Percentiles rank a stretch among this genome's conserved stretches.
Conservation (phyloP, 1,139 yeast genomes). For the Lodderomyces metapsilosis region DNA sequence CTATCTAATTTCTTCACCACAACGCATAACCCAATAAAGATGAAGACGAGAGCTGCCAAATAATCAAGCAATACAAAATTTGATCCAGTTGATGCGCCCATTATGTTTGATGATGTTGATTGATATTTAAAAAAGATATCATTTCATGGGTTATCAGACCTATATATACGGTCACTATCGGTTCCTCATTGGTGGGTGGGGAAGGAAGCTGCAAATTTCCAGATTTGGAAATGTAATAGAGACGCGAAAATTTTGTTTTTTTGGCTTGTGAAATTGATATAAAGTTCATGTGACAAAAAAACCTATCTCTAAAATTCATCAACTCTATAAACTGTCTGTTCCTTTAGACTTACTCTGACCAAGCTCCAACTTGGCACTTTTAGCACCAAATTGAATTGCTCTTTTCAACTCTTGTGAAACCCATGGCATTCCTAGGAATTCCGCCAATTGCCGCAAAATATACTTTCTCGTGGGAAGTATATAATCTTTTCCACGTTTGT, state of each 20-base stretch:
- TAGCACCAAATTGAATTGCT: conserved; percentile 95
- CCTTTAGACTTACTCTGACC: conserved; percentile 70
- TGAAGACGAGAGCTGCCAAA: conserved; percentile 13
- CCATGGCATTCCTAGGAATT: conserved; percentile 44
- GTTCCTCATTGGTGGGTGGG: neutral
- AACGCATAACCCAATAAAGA: conserved; percentile 12
- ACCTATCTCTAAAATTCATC: neutral
- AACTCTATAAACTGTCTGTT: conserved; percentile 41
- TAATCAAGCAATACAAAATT: conserved; percentile 12
- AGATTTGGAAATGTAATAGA: neutral
- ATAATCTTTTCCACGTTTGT: conserved; percentile 27
- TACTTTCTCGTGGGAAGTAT: conserved; percentile 52
- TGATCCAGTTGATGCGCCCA: conserved; percentile 7
- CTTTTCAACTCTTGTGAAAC: conserved; percentile 80
- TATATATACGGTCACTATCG: too few species aligned
- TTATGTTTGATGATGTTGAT: too few species aligned
- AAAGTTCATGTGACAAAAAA: neutral
- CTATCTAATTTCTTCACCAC: conserved; percentile 14
- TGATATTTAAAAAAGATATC: too few species aligned
- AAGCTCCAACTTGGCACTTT: conserved; percentile 86
- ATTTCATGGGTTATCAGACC: neutral
- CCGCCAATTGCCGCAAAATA: conserved; percentile 64
- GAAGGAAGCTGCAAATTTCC: neutral
- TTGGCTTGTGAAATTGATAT: neutral
- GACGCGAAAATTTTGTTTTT: neutral